These are phyloP conservation scores for Debaryomyces robertsiae DNA, from an alignment of 1,139 yeast genomes.

Conservation along the genomic window DNA sequence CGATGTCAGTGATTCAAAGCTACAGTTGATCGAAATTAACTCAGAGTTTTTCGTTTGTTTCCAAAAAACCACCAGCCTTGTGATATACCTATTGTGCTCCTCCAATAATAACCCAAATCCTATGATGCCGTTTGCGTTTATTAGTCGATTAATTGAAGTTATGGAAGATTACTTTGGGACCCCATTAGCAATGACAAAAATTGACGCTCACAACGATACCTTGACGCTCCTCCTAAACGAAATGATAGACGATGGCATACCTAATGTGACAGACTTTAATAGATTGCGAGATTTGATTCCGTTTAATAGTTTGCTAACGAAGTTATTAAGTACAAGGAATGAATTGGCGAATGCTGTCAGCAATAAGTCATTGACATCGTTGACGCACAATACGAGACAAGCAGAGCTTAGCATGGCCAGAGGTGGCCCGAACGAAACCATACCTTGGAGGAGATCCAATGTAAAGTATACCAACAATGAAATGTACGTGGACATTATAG, in stretches of 20 bases:
- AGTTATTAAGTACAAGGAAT: conserved; percentile 38
- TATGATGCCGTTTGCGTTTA: conserved; percentile 56
- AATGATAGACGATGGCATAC: conserved; percentile 76
- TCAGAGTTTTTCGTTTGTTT: conserved; percentile 30
- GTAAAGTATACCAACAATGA: conserved; percentile 75
- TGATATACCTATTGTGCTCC: conserved; percentile 28
- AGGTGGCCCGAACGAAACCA: conserved; percentile 18
- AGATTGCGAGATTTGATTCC: conserved; percentile 72
- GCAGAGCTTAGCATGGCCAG: conserved; percentile 8
- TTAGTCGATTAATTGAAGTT: conserved; percentile 51
- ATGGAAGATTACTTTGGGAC: conserved; percentile 61
- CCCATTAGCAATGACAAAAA: conserved; percentile 57
- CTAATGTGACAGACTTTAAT: conserved; percentile 73
- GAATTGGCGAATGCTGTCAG: conserved; percentile 32
- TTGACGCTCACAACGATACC: conserved; percentile 68
- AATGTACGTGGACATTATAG: conserved; percentile 76
- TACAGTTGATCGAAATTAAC: conserved; percentile 32
- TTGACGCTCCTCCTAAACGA: conserved; percentile 53
- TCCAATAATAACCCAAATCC: conserved; percentile 36
- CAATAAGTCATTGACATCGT: conserved; percentile 16
- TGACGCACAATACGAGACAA: conserved; percentile 12
- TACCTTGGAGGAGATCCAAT: conserved; percentile 76
- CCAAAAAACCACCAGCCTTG: conserved; percentile 25
- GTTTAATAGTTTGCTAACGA: conserved; percentile 44
- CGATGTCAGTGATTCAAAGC: conserved; percentile 15